Evolutionary conservation across 495 filamentous ascomycete genomes (phyloP).

Genomic region (Lichenothelia convexa): DNA sequence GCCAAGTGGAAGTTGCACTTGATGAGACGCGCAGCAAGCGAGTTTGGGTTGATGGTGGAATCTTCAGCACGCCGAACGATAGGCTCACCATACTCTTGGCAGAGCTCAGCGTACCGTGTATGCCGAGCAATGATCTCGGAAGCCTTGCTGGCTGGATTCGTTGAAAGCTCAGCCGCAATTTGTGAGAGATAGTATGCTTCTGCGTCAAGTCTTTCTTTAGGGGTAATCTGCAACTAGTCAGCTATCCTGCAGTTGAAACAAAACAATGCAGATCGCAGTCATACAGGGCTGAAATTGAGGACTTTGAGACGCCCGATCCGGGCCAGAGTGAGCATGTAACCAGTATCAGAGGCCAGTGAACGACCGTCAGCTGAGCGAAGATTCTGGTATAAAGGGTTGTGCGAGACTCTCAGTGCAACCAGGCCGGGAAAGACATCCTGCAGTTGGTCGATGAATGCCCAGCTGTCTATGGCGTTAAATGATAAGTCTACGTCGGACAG

Average conservation of each 20-base stretch:
- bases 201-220: slow-evolving; percentile 59
- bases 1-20: slow-evolving; percentile 39
- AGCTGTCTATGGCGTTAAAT: slow-evolving; percentile 53
- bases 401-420: slow-evolving; percentile 51
- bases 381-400: slow-evolving; percentile 60
- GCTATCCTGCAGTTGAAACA: neutral
- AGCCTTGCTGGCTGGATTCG: slow-evolving; percentile 35
- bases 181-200: slow-evolving; percentile 82
- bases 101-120: slow-evolving; percentile 53
- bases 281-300: slow-evolving; percentile 53
- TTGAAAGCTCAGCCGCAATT: slow-evolving; percentile 56
- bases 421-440: slow-evolving; percentile 49
- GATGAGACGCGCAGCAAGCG: slow-evolving; percentile 56
- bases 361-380: slow-evolving; percentile 18
- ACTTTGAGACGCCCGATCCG: slow-evolving; percentile 45
- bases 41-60: slow-evolving; percentile 35
- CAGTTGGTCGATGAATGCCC: slow-evolving; percentile 52
- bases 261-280: neutral
- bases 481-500: slow-evolving; percentile 57
- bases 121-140: slow-evolving; percentile 37
- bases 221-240: slow-evolving; percentile 39
- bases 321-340: slow-evolving; percentile 75
- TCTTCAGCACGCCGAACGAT: slow-evolving; percentile 27
- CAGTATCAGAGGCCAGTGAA: slow-evolving; percentile 45
- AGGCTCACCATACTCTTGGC: slow-evolving; percentile 50